Base-by-base conservation (phyloP, 148 eudicot genomes). In the Rhododendron ovatum region DNA sequence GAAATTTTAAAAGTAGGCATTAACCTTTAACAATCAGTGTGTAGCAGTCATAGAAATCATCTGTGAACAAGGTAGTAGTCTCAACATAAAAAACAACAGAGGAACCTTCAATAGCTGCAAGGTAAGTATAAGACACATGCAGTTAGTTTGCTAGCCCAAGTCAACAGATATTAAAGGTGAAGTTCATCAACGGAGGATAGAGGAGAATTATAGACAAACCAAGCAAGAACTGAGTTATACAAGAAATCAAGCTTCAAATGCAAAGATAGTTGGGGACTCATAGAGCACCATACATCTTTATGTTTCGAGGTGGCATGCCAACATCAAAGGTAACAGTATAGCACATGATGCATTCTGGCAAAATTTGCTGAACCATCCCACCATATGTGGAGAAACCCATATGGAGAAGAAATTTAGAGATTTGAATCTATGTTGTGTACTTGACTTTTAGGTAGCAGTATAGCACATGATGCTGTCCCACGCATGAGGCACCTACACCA, bases 21-120 rank as follows among this genome's bases (percentile, higher is more conserved):
- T 87, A 90, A 97, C 99, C 99, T 95, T 93, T 95, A 89, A 97
- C 96, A 69, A 93, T 91, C 80, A 86, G 80, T 84, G 84, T 91
- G 89, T 97, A 97, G 88, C 92, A 91, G 77, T 86, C 88, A 85
- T 88, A 92, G 82, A 89, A 85, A 89, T 95, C 90, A 85, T 85
- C 81, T 5, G 88, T 51, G 55, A 78, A 83, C 82, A 89, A 83
- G 81, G 85, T 86, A 78, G 30, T 33, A 85, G 83, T 84, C 53
- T 91, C 94, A 65, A 87, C 89, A 89, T 89, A 91, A 83, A 94
- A 97, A 65, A 97, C 98, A 88, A 92, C 94, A 55, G 94, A 90
- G 63, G 96, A 90, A 85, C 98, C 98, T 81, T 91, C 90, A 65
- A 97, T 73, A 83, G 95, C 99, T 97, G 95, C 93, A 93, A 86